Conservation (phyloP, 805 yeast genomes). For the Lachancea thermotolerans region DNA sequence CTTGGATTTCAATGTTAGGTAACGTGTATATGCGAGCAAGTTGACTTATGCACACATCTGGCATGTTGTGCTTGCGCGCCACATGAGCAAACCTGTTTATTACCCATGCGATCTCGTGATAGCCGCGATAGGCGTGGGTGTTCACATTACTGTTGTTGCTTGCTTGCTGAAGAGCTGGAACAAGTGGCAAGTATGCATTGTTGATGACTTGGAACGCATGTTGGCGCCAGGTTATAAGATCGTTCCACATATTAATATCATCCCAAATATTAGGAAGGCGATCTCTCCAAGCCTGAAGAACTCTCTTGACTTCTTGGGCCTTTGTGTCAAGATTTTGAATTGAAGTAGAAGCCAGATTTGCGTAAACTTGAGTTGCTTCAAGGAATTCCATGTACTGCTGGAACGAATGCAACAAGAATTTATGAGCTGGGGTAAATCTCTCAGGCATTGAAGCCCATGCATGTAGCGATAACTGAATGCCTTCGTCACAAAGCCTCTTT, state of each 20-base stretch:
- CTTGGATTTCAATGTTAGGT: constrained; percentile 97
- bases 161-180: constrained; percentile 73
- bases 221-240: constrained; percentile 96
- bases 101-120: constrained; percentile 98
- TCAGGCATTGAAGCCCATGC: constrained; percentile 89
- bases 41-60: constrained; percentile 92
- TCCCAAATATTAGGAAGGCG: constrained; percentile 96
- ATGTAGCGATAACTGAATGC: constrained; percentile 83
- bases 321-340: constrained; percentile 88
- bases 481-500: constrained; percentile 86
- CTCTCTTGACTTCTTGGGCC: constrained; percentile 90
- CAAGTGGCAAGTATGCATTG: constrained; percentile 86
- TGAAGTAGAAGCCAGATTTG: constrained; percentile 79
- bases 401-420: constrained; percentile 84
- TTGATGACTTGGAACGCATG: constrained; percentile 96
- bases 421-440: constrained; percentile 72
- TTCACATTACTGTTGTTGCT: constrained; percentile 66
- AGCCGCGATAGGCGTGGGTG: constrained; percentile 94
- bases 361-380: constrained; percentile 94
- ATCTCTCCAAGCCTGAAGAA: constrained; percentile 96
- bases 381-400: constrained; percentile 96
- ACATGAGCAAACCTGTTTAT: constrained; percentile 97
- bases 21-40: constrained; percentile 87
- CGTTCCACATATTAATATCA: constrained; percentile 96
- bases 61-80: constrained; percentile 93